Conservation (phyloP, 169 alveolate species). For the Cryptosporidium ryanae region DNA sequence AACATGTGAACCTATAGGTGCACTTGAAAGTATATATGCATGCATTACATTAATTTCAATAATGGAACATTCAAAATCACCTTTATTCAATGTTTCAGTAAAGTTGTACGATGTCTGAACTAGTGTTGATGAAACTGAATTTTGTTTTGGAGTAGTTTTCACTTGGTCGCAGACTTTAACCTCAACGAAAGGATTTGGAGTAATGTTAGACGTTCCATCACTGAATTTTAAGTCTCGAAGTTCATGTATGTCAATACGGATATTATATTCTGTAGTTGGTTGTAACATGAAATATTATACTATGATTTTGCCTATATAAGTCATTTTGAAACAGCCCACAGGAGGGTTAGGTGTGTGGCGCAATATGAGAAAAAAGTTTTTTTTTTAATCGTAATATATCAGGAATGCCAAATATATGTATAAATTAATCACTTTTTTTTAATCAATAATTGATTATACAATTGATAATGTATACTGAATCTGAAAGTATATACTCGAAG, state of each 20-base stretch:
- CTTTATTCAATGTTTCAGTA: constrained; percentile 81
- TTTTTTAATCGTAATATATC: no score
- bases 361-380: no score
- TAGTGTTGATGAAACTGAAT: constrained; percentile 83
- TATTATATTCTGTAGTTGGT: constrained; percentile 79
- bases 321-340: no score
- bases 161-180: constrained; percentile 79
- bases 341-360: no score
- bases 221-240: constrained; percentile 85
- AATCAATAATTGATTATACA: not conserved
- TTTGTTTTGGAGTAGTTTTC: constrained; percentile 80
- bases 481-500: constrained; percentile 13
- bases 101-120: constrained; percentile 85
- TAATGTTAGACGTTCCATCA: constrained; percentile 82
- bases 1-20: constrained; percentile 85
- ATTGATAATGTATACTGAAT: not conserved
- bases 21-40: constrained; percentile 84
- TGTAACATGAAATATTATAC: constrained; percentile 30
- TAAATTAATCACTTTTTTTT: not conserved
- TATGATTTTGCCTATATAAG: not conserved
- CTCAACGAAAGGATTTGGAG: constrained; percentile 84
- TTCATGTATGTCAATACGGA: constrained; percentile 88
- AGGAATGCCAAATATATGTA: no score
- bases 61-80: constrained; percentile 82
- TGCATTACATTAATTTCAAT: constrained; percentile 84